These are phyloP conservation scores for Pulveroboletus sp. DNA, from an alignment of 1,284 basidiomycete species.

Conservation along the genomic window DNA sequence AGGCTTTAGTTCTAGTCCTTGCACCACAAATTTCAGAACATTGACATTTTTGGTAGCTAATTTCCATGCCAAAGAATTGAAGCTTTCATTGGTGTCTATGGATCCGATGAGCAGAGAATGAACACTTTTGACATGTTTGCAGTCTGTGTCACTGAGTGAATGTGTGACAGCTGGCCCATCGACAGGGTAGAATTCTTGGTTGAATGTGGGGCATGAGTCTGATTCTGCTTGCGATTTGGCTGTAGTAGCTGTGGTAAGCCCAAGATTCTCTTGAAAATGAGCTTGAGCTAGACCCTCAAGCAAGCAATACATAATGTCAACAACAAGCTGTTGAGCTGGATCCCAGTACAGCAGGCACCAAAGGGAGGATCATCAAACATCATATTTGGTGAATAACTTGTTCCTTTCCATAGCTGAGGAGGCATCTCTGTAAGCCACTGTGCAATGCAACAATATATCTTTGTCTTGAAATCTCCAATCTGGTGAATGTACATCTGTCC, in stretches of 20 bases:
- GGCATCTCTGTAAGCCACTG: slow-evolving; percentile 22
- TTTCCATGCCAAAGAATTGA: too few relatives aligned
- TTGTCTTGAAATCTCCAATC: slow-evolving; percentile 26
- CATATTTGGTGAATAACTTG: slow-evolving; percentile 13
- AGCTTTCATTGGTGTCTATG: too few relatives aligned
- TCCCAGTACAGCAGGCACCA: slow-evolving; percentile 43
- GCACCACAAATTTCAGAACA: too few relatives aligned
- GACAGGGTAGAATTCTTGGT: too few relatives aligned
- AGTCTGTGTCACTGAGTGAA: too few relatives aligned
- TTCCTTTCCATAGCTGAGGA: background rate
- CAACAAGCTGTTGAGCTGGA: slow-evolving; percentile 35
- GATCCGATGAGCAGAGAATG: too few relatives aligned
- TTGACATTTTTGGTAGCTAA: too few relatives aligned
- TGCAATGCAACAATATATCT: slow-evolving; percentile 18
- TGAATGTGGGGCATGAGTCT: too few relatives aligned
- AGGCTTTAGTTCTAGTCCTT: too few relatives aligned
- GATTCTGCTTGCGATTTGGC: too few relatives aligned
- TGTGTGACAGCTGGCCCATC: too few relatives aligned
- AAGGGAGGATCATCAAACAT: slow-evolving; percentile 41
- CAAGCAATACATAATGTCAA: slow-evolving; percentile 42
- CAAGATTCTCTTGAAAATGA: background rate
- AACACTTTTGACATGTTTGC: too few relatives aligned
- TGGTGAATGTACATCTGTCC: slow-evolving; percentile 34
- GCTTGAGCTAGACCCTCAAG: slow-evolving; percentile 17
- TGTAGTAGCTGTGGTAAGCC: background rate